A percentile compares a stretch with the other conserved stretches of the same genome.
Evolutionary conservation across 805 yeast genomes (phyloP).

Genomic region (Spathaspora arborariae): DNA sequence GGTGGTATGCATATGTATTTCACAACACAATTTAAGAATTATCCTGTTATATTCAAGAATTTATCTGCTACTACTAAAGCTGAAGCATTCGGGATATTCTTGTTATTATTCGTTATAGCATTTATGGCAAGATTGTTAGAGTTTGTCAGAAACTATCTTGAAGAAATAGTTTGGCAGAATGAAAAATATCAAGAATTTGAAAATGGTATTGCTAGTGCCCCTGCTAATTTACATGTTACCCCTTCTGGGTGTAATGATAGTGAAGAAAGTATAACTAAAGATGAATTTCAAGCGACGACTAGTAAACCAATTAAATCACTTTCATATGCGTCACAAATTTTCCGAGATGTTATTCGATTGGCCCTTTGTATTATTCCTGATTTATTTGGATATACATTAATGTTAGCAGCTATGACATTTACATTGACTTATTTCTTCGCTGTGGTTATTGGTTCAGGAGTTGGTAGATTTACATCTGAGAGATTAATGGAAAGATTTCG

Average conservation of each 20-base stretch:
- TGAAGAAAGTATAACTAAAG: background rate
- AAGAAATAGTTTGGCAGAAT: conserved; percentile 60
- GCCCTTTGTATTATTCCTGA: conserved; percentile 57
- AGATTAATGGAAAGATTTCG: conserved; percentile 31
- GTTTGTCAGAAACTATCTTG: conserved; percentile 60
- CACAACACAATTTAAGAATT: conserved; percentile 45
- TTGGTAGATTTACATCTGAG: conserved; percentile 69
- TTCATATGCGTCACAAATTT: conserved; percentile 19
- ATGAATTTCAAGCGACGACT: conserved; percentile 6
- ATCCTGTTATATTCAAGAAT: conserved; percentile 61
- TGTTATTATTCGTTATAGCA: conserved; percentile 54
- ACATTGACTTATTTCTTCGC: conserved; percentile 69
- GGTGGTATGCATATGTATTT: conserved; percentile 54
- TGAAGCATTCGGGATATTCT: conserved; percentile 71
- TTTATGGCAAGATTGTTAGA: conserved; percentile 57
- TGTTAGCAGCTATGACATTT: conserved; percentile 78
- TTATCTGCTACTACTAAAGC: conserved; percentile 53
- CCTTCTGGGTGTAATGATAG: background rate
- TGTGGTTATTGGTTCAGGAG: conserved; percentile 62
- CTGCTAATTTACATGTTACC: background rate
- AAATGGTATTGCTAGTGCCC: conserved; percentile 3
- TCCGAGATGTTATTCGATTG: conserved; percentile 55
- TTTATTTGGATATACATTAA: conserved; percentile 64
- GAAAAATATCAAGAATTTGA: conserved; percentile 18
- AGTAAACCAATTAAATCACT: conserved; percentile 7